Base-by-base conservation (phyloP, 768 basidiomycete species). In the Hericium coralloides region DNA sequence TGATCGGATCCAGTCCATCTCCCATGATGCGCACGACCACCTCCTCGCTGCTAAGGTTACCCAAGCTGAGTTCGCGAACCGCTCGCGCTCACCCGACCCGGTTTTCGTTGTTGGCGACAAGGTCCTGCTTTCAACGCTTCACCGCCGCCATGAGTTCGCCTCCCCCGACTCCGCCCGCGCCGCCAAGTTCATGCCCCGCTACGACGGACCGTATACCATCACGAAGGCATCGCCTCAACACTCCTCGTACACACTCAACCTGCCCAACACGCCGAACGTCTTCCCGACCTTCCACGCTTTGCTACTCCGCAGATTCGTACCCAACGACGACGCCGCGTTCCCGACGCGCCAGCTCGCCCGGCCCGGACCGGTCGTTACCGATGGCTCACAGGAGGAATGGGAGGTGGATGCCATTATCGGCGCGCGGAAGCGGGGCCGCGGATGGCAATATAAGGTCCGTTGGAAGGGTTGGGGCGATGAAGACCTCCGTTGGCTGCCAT, bases 141-240 rank as follows among this genome's bases (percentile, higher is more conserved):
- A 74, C 38, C 58, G 65, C 0, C 38, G 64, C 0, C 49, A 59
- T 0, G 63, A 73, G 0, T 77, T 71, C 55, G 63, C 63, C 25
- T n/a, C 52, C 0, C 38, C 41, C 0, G 67, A 69, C 0, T 62
- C 68, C 2, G 64, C 67, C 2, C 61, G 67, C 0, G 72, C 72
- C 0, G 73, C 72, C 0, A 79, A 79, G 52, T 76, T 77, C 54
- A 72, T 79, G 66, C 72, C 74, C 0, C 55, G 64, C 0, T 72
- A 51, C 15, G 70, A 77, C 50, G 64, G 68, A 2, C 65, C 61
- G 2, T 67, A 63, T 53, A 52, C 15, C 0, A 55, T 67, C 56
- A 10, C 37, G 57, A 7, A 67, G 58, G 36, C 62, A 2, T 49
- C 38, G 36, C 59, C 64, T 0, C 56, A 59, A 4, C 48, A 49